Evolutionary conservation across 768 basidiomycete genomes (phyloP), one percentile per base, ranked within the genome.

Genomic region (Pisolithus microcarpus): DNA sequence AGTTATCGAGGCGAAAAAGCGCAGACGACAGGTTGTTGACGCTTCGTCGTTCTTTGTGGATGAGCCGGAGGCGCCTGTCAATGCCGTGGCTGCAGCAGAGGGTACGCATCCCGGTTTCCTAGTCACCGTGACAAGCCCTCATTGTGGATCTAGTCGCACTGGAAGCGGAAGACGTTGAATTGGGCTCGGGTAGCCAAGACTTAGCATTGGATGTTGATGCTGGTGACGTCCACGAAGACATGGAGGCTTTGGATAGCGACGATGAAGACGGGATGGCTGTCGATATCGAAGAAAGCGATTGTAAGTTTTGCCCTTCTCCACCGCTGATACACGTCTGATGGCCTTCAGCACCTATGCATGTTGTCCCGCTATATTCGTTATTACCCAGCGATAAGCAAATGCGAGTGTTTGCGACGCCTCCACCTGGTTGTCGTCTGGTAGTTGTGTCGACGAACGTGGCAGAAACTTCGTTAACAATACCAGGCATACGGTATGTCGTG

Each of bases 371-470:
- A 2, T 98, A 98, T 68, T 96, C 96, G 4, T 74, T 98, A 4
- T 72, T 98, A 3, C 77, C 96, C 1, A 91, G 85, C 52, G 93
- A 97, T 50, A 90, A 91, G 65, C 96, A 99, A 63, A 92, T 97
- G 87, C 77, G 76, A 18, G 94, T 97, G 2, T 99, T 99, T 63
- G 72, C 84, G 52, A 73, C 84, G 1, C 91, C 94, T 11, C 96
- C 96, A 4, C 68, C 74, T 5, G 88, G 85, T 5, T 71, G 75
- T 52, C 87, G 96, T 34, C 76, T 99, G 4, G 93, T 98, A 13
- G 91, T 98, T 15, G 85, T 99, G 5, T 82, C 95, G 2, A 98
- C 95, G 1, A 97, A 98, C 64, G 87, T 97, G 24, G 95, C 95
- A 1, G 95, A 98, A 65, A 98, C 95, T 0, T 96, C 95, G 7